These are phyloP conservation scores for Citrullus amarus DNA, from an alignment of 306 rosid genomes.

Conservation along the genomic window DNA sequence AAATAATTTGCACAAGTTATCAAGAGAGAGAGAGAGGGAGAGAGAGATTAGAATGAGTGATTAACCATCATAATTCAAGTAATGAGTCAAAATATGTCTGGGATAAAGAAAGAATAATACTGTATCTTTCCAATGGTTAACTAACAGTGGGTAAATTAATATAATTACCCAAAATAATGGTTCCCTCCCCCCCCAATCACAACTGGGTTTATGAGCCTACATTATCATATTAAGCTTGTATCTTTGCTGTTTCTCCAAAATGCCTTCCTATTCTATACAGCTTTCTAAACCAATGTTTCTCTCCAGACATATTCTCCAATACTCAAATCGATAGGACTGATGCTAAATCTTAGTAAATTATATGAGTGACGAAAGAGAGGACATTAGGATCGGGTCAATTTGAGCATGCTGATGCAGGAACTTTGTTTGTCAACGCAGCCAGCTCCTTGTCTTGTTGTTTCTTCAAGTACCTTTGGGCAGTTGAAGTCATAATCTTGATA, in stretches of 20 bases:
- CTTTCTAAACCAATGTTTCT: conserved; percentile 22
- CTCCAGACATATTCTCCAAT: not conserved
- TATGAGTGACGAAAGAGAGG: not conserved
- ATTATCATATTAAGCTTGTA: not conserved
- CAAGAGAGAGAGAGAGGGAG: not conserved
- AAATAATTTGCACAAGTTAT: no score
- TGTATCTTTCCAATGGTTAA: conserved; percentile 25
- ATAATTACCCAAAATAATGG: conserved; percentile 38
- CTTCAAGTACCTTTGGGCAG: conserved; percentile 72
- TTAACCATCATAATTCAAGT: not conserved
- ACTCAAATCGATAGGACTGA: not conserved
- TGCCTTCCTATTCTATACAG: conserved; percentile 27
- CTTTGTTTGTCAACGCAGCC: conserved; percentile 24
- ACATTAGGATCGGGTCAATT: not conserved
- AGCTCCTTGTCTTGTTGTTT: conserved; percentile 56
- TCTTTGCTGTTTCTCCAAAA: conserved; percentile 15
- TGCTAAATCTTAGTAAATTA: conserved; percentile 3
- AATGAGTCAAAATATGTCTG: conserved; percentile 14
- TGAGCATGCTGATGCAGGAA: not conserved
- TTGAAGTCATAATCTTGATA: conserved; percentile 76
- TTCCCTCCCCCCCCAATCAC: conserved; percentile 18
- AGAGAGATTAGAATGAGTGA: not conserved
- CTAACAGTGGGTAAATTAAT: conserved; percentile 23
- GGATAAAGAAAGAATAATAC: conserved; percentile 42
- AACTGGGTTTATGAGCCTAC: conserved; percentile 4